Base-by-base conservation (phyloP, 139 green algal genomes). In the Tetraselmis chui region DNA sequence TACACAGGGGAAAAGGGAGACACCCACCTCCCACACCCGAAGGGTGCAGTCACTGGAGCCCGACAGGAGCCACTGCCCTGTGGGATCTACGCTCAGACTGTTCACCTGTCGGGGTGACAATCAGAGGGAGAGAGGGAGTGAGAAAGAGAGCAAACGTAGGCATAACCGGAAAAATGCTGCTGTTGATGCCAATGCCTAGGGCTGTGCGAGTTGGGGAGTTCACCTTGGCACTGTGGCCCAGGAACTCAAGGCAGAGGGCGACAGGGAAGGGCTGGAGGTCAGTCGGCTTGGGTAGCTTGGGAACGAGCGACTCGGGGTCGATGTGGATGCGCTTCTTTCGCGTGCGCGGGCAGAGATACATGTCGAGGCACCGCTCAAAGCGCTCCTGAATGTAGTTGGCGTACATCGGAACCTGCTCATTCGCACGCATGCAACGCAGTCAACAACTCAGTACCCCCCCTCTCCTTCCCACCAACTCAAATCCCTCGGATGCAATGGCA, bases 331-430 rank as follows among this genome's bases (percentile, higher is more conserved):
- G 88, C 87, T 94, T 95, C 79, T 88, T 89, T 2, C 89, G 82
- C 22, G 91, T 85, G 32, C 96, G 88, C 2, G 97, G 96, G 91
- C 95, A 98, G 30, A 99, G 89, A 89, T 99, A 99, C 2, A 99
- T 91, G 87, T 99, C 96, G 83, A 99, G 88, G 90, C 96, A 99
- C 76, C 96, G 93, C 90, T 99, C 96, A 83, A 99, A 99, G 27
- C 93, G 88, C 85, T 99, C 96, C 59, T 96, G 93, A 81, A 99
- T 95, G 91, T 97, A 98, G 31, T 82, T 32, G 11, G 78, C 80
- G 83, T 99, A 99, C 83, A 90, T 86, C 2, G 96, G 96, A 27
- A 92, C 76, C 78, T 59, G 27, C 45, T 25, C 45, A n/a, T n/a
- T n/a, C n/a, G n/a, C n/a, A n/a, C n/a, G n/a, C n/a, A n/a, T n/a